Percentiles rank a stretch among this genome's conserved stretches.
Conservation (phyloP, 2,329 filamentous ascomycete species). For the Pseudofabraea citricarpa region DNA sequence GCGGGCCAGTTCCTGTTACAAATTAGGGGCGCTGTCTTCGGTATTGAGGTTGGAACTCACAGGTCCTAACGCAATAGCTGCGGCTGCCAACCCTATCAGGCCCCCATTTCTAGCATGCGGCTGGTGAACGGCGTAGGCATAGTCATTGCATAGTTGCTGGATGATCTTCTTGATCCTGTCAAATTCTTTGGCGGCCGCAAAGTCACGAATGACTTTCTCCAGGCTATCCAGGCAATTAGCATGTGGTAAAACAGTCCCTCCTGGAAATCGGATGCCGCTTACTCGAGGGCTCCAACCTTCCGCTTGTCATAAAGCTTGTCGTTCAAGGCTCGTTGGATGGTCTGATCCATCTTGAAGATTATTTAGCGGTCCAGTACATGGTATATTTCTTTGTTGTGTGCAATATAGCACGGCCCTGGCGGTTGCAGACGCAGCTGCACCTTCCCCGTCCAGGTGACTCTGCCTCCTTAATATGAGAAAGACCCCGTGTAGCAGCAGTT, state of each 20-base stretch:
- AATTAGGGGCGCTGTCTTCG: constrained; percentile 7
- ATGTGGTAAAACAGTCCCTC: too few relatives aligned
- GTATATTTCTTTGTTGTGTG: too few relatives aligned
- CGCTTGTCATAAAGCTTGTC: constrained; percentile 99
- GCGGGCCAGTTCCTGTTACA: constrained; percentile 72
- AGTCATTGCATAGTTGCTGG: constrained; percentile 94
- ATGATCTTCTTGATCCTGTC: constrained; percentile 81
- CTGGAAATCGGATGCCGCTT: constrained; percentile 32
- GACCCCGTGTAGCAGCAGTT: too few relatives aligned
- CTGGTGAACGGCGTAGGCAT: constrained; percentile 94
- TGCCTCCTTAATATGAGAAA: too few relatives aligned
- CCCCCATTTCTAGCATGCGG: constrained; percentile 95
- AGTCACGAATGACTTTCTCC: constrained; percentile 84
- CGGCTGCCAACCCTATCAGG: constrained; percentile 89
- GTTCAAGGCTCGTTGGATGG: constrained; percentile 85
- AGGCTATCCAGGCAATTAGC: constrained; percentile 60
- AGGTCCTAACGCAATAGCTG: constrained; percentile 92
- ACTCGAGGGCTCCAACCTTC: constrained; percentile 95
- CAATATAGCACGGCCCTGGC: too few relatives aligned
- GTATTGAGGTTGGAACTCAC: constrained; percentile 34
- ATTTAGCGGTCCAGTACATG: neutral
- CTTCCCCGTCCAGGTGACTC: too few relatives aligned
- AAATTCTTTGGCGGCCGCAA: constrained; percentile 71
- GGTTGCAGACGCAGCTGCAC: too few relatives aligned
- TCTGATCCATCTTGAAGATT: constrained; percentile 66